Percentiles rank a stretch among this genome's conserved stretches.
These are phyloP conservation scores for Zygosaccharomyces sapae DNA, from an alignment of 1,139 yeast genomes.

Conservation along the genomic window DNA sequence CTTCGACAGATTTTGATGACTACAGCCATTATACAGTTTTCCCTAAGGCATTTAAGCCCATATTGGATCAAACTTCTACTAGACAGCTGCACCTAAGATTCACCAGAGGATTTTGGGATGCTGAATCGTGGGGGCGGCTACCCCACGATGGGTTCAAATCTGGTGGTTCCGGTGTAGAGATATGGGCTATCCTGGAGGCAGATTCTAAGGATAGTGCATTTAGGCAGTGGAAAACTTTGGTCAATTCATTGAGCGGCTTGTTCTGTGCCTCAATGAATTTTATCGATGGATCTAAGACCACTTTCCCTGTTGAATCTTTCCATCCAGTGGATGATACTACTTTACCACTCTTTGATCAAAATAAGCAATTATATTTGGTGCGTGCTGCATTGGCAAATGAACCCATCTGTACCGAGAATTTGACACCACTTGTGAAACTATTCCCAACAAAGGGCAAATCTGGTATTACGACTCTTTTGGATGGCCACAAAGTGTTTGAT, in stretches of 20 bases:
- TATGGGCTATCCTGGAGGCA: conserved; percentile 84
- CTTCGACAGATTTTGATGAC: conserved; percentile 23
- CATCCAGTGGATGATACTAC: conserved; percentile 30
- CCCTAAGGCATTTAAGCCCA: conserved; percentile 78
- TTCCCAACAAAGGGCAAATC: conserved; percentile 91
- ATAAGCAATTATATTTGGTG: conserved; percentile 49
- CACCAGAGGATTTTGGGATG: conserved; percentile 95
- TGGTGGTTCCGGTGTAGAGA: conserved; percentile 96
- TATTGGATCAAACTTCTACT: conserved; percentile 61
- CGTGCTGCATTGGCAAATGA: conserved; percentile 92
- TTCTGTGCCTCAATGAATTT: conserved; percentile 94
- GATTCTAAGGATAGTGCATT: conserved; percentile 51
- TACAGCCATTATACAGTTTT: conserved; percentile 64
- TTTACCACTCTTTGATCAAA: conserved; percentile 31
- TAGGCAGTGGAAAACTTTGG: conserved; percentile 63
- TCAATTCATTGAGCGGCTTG: conserved; percentile 78
- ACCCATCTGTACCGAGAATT: conserved; percentile 94
- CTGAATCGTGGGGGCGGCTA: conserved; percentile 79
- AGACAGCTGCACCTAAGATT: conserved; percentile 79
- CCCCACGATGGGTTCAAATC: conserved; percentile 67
- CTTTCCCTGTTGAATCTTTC: conserved; percentile 58
- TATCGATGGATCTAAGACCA: conserved; percentile 74
- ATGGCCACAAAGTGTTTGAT: conserved; percentile 89
- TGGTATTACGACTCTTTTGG: conserved; percentile 79
- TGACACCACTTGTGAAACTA: conserved; percentile 87